Evolutionary conservation across 768 basidiomycete species (phyloP).

Genomic region (Boletus barrowsii): DNA sequence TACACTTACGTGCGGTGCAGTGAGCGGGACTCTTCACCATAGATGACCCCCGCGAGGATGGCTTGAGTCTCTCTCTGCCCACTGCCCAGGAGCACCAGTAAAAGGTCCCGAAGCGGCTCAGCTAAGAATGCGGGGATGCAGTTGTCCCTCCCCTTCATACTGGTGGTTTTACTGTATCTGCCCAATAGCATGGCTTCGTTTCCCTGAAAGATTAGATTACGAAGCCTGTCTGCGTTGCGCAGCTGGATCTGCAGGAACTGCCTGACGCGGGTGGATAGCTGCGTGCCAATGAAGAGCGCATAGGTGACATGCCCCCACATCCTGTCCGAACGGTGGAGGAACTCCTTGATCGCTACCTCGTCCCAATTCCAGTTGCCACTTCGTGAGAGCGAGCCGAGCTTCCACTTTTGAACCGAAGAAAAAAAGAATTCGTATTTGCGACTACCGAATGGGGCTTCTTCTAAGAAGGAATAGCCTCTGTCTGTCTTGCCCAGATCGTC

Average conservation of each 20-base stretch:
- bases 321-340: not conserved
- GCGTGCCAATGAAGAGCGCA: not conserved
- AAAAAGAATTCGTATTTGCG: not conserved
- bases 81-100: not conserved
- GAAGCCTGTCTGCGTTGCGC: not conserved
- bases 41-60: not conserved
- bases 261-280: not conserved
- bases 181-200: not conserved
- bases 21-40: not conserved
- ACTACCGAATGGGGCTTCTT: not conserved
- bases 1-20: not conserved
- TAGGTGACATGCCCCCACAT: not conserved
- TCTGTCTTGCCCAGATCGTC: not conserved
- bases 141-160: not conserved
- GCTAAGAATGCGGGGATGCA: not conserved
- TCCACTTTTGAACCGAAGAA: not conserved
- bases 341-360: not conserved
- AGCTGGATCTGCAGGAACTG: not conserved
- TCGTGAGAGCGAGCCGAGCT: not conserved
- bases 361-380: not conserved
- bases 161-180: not conserved
- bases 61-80: not conserved
- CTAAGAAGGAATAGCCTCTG: slow-evolving; percentile 1
- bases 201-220: not conserved
- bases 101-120: not conserved